Conservation (phyloP, 805 yeast genomes). For the Candida insectorum region DNA sequence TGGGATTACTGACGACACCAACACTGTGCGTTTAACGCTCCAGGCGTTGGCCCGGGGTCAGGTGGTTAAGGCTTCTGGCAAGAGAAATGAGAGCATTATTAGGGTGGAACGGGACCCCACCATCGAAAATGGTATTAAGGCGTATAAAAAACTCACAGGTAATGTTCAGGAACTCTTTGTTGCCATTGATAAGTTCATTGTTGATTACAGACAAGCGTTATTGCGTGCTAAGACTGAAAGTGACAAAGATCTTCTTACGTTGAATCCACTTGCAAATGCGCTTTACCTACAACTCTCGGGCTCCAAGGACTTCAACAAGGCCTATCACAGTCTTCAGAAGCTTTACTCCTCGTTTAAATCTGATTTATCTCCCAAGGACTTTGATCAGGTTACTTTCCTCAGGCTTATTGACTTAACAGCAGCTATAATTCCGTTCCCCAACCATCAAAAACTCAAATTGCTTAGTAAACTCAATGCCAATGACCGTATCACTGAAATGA, state of each 20-base stretch:
- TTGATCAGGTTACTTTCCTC: slow-evolving; percentile 22
- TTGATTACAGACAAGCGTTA: slow-evolving; percentile 34
- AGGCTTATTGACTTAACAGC: slow-evolving; percentile 44
- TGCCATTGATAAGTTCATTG: slow-evolving; percentile 37
- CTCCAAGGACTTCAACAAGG: slow-evolving; percentile 43
- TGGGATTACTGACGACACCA: slow-evolving; percentile 44
- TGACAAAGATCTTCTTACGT: slow-evolving; percentile 35
- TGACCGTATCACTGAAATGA: slow-evolving; percentile 32
- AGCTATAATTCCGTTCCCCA: slow-evolving; percentile 51
- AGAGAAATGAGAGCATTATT: slow-evolving; percentile 24
- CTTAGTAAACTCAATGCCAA: slow-evolving; percentile 28
- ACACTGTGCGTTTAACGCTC: slow-evolving; percentile 43
- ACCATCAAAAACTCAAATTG: slow-evolving; percentile 37
- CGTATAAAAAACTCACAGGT: slow-evolving; percentile 17
- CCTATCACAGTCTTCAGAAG: slow-evolving; percentile 40
- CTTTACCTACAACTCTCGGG: slow-evolving; percentile 53
- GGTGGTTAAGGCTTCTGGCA: slow-evolving; percentile 3
- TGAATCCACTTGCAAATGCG: slow-evolving; percentile 60
- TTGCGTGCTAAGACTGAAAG: slow-evolving; percentile 16
- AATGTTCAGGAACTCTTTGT: slow-evolving; percentile 23
- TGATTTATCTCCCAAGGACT: slow-evolving; percentile 13
- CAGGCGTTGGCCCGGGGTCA: slow-evolving; percentile 49
- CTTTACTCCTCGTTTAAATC: slow-evolving; percentile 23
- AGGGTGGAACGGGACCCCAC: slow-evolving; percentile 21
- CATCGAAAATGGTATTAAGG: slow-evolving; percentile 12